Evolutionary conservation across 352 stramenopile species (phyloP).

Genomic region (Phytophthora brassicae): DNA sequence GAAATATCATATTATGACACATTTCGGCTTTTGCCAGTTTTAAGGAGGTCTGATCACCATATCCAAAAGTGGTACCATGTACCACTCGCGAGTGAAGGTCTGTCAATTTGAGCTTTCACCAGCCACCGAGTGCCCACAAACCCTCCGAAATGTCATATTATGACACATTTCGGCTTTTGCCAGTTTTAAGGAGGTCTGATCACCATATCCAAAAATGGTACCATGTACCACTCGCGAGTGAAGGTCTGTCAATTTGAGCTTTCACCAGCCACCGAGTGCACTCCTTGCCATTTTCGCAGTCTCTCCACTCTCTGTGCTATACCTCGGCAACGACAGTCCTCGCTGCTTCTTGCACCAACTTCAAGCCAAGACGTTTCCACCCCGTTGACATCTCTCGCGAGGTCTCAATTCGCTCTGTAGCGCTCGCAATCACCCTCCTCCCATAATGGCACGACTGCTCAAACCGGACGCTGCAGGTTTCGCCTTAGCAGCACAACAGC

Average conservation of each 20-base stretch:
- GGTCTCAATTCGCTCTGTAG: slow-evolving; percentile 14
- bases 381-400: slow-evolving; percentile 12
- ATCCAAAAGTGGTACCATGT: too few species aligned
- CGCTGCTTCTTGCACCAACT: slow-evolving; percentile 10
- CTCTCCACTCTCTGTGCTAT: neutral
- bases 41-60: too few species aligned
- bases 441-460: slow-evolving; percentile 51
- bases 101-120: too few species aligned
- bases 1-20: too few species aligned
- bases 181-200: too few species aligned
- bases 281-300: slow-evolving; percentile 8
- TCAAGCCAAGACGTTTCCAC: slow-evolving; percentile 16
- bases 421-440: slow-evolving; percentile 2
- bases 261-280: slow-evolving; percentile 7
- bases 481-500: slow-evolving; percentile 52
- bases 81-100: neutral
- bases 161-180: too few species aligned
- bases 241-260: too few species aligned
- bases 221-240: too few species aligned
- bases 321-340: neutral
- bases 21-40: too few species aligned
- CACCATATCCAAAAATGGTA: too few species aligned
- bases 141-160: too few species aligned
- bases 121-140: slow-evolving; percentile 6
- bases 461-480: slow-evolving; percentile 49